Evolutionary conservation across 768 basidiomycete species (phyloP), one percentile per base, ranked within the genome.

Genomic region (Porpolomopsis calyptriformis): DNA sequence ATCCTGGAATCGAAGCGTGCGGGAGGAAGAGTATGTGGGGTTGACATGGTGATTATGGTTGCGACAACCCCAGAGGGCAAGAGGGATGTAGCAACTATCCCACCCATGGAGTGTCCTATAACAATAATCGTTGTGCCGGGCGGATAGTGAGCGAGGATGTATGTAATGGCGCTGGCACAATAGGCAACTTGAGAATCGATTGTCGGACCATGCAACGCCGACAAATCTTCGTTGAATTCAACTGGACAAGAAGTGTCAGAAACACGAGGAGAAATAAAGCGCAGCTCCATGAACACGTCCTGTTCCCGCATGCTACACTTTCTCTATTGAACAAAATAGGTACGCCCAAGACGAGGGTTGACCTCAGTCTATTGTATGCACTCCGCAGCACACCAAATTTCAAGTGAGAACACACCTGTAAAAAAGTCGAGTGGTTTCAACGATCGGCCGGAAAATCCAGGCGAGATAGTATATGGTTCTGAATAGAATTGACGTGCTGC

Each of bases 21-120:
- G 0, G 96, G 94, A 3, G 93, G 86, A 2, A 91, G 71, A 1
- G 72, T 73, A 56, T 96, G 89, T 0, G 96, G 96, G 0, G 94
- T 88, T 0, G 91, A 91, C 85, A 99, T 87, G n/a, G 96, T 97
- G 57, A 98, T 76, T 48, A 98, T 73, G 0, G 81, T 77, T 7
- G 83, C 77, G 33, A 94, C 78, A 45, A 78, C 62, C 6, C 60
- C 53, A 4, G 80, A 77, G 1, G 85, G 78, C 8, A 93, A 75
- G 11, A 93, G 70, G 4, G 85, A 80, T 0, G 80, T 78, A 7
- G 88, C 90, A 4, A 94, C 91, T 39, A 94, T 67, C 8, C 96
- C 96, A 19, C 96, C 96, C 96, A 99, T 99, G 9, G 93, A 97
- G 60, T 98, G 94, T 2, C 86, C 96, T 60, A 98, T 67, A 48